A percentile compares a stretch with the other conserved stretches of the same genome.
These are phyloP conservation scores for Avena insularis DNA, from an alignment of 176 grass and related monocot species.

Conservation along the genomic window DNA sequence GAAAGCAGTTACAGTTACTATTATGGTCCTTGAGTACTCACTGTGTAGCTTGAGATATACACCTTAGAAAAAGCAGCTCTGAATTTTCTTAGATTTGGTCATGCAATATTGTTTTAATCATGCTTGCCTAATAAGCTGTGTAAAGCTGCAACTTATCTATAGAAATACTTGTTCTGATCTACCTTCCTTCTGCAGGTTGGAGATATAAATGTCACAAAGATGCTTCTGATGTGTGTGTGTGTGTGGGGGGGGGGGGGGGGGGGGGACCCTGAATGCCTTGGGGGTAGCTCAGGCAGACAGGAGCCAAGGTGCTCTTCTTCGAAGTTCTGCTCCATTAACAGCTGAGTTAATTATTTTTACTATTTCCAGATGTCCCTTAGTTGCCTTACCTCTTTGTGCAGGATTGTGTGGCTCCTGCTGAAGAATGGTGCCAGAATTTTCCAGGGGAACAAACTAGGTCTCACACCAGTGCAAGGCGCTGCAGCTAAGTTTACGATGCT, in stretches of 20 bases:
- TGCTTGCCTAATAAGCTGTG: background rate
- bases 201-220: constrained; percentile 56
- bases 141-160: background rate
- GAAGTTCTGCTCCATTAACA: constrained; percentile 18
- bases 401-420: constrained; percentile 54
- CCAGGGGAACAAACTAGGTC: constrained; percentile 57
- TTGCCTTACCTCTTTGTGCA: constrained; percentile 20
- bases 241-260: too few relatives aligned
- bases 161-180: background rate
- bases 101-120: background rate
- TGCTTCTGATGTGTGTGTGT: constrained; percentile 40
- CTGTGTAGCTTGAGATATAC: background rate
- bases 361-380: constrained; percentile 6
- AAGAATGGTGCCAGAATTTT: constrained; percentile 64
- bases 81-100: background rate
- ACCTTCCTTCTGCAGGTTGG: constrained; percentile 45
- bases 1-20: background rate
- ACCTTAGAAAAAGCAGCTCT: background rate
- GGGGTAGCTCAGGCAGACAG: constrained; percentile 45
- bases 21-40: background rate
- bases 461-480: constrained; percentile 55
- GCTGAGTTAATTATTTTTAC: background rate
- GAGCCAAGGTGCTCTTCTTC: constrained; percentile 52
- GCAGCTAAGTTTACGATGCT: constrained; percentile 59
- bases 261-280: background rate